These are phyloP conservation scores for Claviceps capensis DNA, from an alignment of 2,329 filamentous ascomycete genomes.

Conservation along the genomic window DNA sequence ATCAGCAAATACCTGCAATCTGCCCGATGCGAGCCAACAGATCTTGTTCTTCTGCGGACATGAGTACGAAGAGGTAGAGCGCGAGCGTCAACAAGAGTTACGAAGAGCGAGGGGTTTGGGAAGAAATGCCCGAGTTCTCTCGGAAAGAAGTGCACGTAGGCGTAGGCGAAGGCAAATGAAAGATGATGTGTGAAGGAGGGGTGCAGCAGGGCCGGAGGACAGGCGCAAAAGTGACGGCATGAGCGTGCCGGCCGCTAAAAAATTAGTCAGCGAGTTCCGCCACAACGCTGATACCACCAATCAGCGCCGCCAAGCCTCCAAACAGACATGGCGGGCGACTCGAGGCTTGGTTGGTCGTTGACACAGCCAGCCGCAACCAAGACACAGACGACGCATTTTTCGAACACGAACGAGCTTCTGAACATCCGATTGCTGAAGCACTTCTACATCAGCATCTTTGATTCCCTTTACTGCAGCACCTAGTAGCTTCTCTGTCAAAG, in stretches of 20 bases:
- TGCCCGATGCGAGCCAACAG: conserved; percentile 40
- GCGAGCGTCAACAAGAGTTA: neutral
- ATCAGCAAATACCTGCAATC: conserved; percentile 29
- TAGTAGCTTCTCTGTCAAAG: neutral
- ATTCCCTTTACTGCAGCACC: no score
- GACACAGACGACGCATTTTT: neutral
- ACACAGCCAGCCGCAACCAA: no score
- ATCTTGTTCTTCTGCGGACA: conserved; percentile 38
- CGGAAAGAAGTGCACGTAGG: neutral
- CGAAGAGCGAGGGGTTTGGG: neutral
- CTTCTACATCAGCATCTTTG: no score
- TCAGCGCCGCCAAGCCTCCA: neutral
- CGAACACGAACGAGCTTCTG: neutral
- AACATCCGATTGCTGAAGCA: no score
- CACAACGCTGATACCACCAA: neutral
- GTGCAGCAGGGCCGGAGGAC: neutral
- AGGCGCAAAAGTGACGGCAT: neutral
- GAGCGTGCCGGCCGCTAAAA: neutral
- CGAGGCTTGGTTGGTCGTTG: no score
- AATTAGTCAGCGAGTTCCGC: neutral
- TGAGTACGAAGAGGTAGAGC: conserved; percentile 8
- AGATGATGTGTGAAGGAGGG: neutral
- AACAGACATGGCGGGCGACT: neutral
- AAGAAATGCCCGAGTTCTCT: neutral
- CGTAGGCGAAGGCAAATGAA: neutral